Evolutionary conservation across 345 rosid species (phyloP).

Genomic region (Hibiscus tridactylites): DNA sequence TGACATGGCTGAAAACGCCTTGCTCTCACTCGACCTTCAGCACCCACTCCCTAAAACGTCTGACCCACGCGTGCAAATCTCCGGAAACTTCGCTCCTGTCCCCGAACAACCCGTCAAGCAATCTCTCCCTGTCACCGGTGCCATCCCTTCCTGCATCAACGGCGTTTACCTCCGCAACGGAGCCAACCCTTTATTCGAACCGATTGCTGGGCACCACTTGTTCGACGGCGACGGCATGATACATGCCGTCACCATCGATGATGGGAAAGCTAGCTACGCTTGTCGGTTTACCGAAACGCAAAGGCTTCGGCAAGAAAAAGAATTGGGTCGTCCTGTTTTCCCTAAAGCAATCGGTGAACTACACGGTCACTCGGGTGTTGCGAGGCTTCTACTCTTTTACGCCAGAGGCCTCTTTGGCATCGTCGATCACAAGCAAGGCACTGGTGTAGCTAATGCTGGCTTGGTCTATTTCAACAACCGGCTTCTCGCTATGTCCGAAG

Average conservation of each 20-base stretch:
- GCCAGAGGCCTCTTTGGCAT: slow-evolving; percentile 75
- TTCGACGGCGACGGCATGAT: slow-evolving; percentile 99
- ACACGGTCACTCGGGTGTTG: slow-evolving; percentile 80
- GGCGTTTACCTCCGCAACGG: slow-evolving; percentile 94
- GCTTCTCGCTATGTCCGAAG: slow-evolving; percentile 87
- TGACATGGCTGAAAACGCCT: slow-evolving; percentile 55
- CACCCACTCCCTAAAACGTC: slow-evolving; percentile 71
- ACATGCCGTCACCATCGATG: slow-evolving; percentile 55
- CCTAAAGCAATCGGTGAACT: slow-evolving; percentile 90
- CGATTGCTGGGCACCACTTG: slow-evolving; percentile 80
- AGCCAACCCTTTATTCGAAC: slow-evolving; percentile 87
- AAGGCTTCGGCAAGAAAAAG: slow-evolving; percentile 44
- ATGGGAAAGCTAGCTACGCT: slow-evolving; percentile 65
- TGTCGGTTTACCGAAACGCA: slow-evolving; percentile 82
- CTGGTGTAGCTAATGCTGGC: slow-evolving; percentile 90
- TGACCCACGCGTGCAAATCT: slow-evolving; percentile 72
- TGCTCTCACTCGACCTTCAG: slow-evolving; percentile 51
- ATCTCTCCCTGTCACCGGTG: slow-evolving; percentile 45
- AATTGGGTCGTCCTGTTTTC: slow-evolving; percentile 50
- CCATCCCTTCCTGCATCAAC: slow-evolving; percentile 62
- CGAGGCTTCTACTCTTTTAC: slow-evolving; percentile 54
- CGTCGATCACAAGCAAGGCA: slow-evolving; percentile 54
- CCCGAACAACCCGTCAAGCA: slow-evolving; percentile 55
- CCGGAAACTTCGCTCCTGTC: slow-evolving; percentile 95
- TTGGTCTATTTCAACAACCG: slow-evolving; percentile 64